Percentiles rank a stretch among this genome's conserved stretches.
Evolutionary conservation across 1,139 yeast species (phyloP).

Genomic region (Nakaseomyces uthaithaninus): DNA sequence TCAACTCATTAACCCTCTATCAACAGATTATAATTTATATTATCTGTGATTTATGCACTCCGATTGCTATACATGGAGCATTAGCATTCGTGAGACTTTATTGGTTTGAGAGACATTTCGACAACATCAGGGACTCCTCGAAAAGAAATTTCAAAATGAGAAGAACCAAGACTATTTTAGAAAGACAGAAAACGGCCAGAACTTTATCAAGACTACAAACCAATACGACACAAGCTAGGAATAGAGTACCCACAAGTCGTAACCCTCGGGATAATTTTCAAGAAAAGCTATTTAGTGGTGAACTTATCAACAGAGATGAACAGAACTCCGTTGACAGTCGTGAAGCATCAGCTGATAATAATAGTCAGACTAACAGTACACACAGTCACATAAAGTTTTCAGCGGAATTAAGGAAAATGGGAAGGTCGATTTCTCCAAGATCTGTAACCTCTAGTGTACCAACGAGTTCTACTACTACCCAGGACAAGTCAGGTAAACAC

Average conservation of each 20-base stretch:
- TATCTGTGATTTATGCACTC: slow-evolving; percentile 63
- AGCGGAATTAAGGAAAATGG: neutral
- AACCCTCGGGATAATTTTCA: slow-evolving; percentile 23
- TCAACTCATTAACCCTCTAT: slow-evolving; percentile 53
- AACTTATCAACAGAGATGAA: slow-evolving; percentile 30
- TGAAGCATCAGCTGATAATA: neutral
- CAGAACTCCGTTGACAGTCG: slow-evolving; percentile 11
- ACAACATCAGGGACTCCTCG: slow-evolving; percentile 67
- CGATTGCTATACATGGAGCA: slow-evolving; percentile 79
- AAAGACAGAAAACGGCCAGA: slow-evolving; percentile 45
- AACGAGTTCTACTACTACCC: neutral
- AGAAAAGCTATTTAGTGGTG: slow-evolving; percentile 32
- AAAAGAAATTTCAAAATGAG: slow-evolving; percentile 72
- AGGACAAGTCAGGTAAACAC: neutral
- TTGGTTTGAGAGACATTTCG: slow-evolving; percentile 85
- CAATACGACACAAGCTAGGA: slow-evolving; percentile 6
- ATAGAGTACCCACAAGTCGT: slow-evolving; percentile 1
- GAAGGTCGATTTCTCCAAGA: neutral
- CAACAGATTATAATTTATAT: slow-evolving; percentile 69
- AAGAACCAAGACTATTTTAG: slow-evolving; percentile 53
- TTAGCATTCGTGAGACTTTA: slow-evolving; percentile 73
- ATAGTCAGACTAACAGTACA: neutral
- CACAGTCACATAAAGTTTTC: neutral
- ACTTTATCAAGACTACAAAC: slow-evolving; percentile 32
- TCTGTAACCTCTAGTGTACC: neutral